phyloP scores from a whole-genome alignment of 2,329 filamentous ascomycete genomes.

The Teratosphaeria viscida region DNA sequence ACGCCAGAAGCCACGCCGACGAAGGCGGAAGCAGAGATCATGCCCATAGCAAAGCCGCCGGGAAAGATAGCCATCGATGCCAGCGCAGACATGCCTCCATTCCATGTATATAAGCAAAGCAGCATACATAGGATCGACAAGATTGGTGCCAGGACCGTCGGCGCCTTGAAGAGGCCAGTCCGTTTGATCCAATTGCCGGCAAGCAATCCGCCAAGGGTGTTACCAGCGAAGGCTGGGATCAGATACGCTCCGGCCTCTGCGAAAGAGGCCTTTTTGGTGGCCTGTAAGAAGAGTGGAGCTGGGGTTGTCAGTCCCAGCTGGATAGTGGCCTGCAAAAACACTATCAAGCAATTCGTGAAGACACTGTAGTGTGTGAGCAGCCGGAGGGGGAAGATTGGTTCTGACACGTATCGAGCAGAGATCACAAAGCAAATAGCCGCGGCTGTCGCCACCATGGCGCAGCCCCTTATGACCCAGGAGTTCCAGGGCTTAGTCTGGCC shows the following conservation, averaged over 20 bases:
- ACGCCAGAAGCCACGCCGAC: conserved; percentile 40
- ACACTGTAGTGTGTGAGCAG: conserved; percentile 60
- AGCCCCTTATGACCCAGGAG: conserved; percentile 46
- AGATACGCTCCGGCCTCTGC: conserved; percentile 55
- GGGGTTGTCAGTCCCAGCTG: conserved; percentile 56
- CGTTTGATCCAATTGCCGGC: conserved; percentile 58
- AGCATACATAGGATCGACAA: conserved; percentile 45
- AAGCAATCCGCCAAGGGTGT: conserved; percentile 54
- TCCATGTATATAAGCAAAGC: conserved; percentile 47
- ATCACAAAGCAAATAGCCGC: conserved; percentile 59
- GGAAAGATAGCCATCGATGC: conserved; percentile 53
- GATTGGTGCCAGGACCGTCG: conserved; percentile 50
- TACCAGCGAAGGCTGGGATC: conserved; percentile 53
- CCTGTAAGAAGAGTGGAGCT: conserved; percentile 69
- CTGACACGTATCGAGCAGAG: conserved; percentile 54
- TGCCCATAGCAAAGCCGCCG: conserved; percentile 42
- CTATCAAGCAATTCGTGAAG: conserved; percentile 57
- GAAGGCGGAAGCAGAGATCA: conserved; percentile 38
- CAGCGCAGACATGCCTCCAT: conserved; percentile 44
- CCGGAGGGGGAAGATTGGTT: conserved; percentile 65
- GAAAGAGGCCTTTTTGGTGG: conserved; percentile 53
- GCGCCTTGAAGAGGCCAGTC: conserved; percentile 60
- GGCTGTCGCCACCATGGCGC: conserved; percentile 46
- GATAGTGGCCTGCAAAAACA: conserved; percentile 59
- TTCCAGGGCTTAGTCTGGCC: conserved; percentile 60